Conservation (phyloP, 805 yeast genomes). For the Ogataea ramenticola region DNA sequence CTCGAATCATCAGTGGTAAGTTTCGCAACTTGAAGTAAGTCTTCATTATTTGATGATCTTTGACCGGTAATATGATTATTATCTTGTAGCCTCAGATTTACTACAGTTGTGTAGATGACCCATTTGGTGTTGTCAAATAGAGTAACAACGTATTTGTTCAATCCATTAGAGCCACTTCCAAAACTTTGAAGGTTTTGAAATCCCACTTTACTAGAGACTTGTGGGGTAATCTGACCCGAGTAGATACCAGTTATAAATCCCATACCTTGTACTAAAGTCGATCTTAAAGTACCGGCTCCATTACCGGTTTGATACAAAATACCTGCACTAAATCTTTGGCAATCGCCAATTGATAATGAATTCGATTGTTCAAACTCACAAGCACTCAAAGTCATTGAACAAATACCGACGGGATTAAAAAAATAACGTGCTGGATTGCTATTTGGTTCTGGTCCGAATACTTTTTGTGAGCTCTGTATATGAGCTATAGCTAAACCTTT, state of each 20-base stretch:
- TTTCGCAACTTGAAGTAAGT: slow-evolving; percentile 43
- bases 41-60: not conserved
- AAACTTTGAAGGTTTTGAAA: slow-evolving; percentile 39
- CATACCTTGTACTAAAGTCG: slow-evolving; percentile 72
- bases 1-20: slow-evolving; percentile 32
- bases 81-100: slow-evolving; percentile 8
- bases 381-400: slow-evolving; percentile 49
- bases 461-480: slow-evolving; percentile 49
- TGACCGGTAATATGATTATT: slow-evolving; percentile 24
- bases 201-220: slow-evolving; percentile 58
- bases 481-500: slow-evolving; percentile 66
- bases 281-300: slow-evolving; percentile 19
- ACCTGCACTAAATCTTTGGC: slow-evolving; percentile 25
- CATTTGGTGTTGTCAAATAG: slow-evolving; percentile 54
- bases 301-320: slow-evolving; percentile 23
- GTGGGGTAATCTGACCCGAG: slow-evolving; percentile 46
- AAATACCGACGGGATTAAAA: slow-evolving; percentile 63
- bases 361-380: slow-evolving; percentile 28
- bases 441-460: slow-evolving; percentile 59
- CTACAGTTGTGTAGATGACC: slow-evolving; percentile 45
- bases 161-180: slow-evolving; percentile 30
- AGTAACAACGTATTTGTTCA: slow-evolving; percentile 47
- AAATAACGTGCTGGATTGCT: slow-evolving; percentile 38
- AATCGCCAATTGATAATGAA: slow-evolving; percentile 22
- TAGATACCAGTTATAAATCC: slow-evolving; percentile 68